phyloP scores from a whole-genome alignment of 176 grass and related monocot species.

The Oryza nivara region DNA sequence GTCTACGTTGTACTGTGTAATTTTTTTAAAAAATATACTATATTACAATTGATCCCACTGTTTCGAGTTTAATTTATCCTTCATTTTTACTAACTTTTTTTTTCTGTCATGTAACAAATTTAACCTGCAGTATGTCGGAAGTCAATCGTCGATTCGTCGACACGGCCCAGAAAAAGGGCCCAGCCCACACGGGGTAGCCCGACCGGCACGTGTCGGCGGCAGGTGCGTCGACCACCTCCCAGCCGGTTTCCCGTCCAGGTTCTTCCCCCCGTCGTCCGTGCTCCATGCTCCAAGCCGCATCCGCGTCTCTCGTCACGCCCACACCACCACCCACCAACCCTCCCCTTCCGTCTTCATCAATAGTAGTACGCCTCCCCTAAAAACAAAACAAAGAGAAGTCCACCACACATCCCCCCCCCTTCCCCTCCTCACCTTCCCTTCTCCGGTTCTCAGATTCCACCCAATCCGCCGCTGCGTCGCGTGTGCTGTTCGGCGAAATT shows the following conservation, averaged over 20 bases:
- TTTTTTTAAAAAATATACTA: too few species aligned
- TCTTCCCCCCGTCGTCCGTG: constrained; percentile 39
- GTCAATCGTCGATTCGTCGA: not conserved
- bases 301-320: not conserved
- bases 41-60: too few species aligned
- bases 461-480: constrained; percentile 21
- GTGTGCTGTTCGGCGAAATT: constrained; percentile 2
- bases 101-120: too few species aligned
- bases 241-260: constrained; percentile 62
- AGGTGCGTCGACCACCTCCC: constrained; percentile 1
- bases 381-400: not conserved
- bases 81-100: too few species aligned
- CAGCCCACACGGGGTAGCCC: not conserved
- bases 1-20: too few species aligned
- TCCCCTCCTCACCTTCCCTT: not conserved
- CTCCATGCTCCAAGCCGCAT: not conserved
- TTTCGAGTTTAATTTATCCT: too few species aligned
- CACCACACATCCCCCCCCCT: constrained; percentile 32
- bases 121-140: too few species aligned
- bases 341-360: constrained; percentile 19
- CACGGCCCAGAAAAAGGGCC: not conserved
- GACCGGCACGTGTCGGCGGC: constrained; percentile 19
- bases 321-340: constrained; percentile 29
- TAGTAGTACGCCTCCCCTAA: not conserved
- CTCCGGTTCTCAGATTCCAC: constrained; percentile 22